These are phyloP conservation scores for Verticillium zaregamsianum DNA, from an alignment of 2,329 filamentous ascomycete genomes.

Conservation along the genomic window DNA sequence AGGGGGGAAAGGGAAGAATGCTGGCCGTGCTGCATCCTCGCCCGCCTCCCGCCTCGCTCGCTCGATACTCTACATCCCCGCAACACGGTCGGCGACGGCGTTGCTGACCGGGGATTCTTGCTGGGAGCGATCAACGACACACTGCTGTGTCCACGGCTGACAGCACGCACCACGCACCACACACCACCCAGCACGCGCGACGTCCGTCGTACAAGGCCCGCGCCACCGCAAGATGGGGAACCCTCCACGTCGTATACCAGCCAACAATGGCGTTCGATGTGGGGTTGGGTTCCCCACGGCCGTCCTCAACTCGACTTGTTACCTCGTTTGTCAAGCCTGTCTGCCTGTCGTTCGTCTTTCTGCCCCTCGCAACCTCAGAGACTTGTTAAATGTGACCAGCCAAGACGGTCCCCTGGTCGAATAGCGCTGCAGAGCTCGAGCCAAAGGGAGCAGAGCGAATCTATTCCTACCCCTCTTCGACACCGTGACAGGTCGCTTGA, in stretches of 20 bases:
- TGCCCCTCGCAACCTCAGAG: neutral
- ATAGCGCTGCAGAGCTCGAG: neutral
- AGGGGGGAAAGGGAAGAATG: neutral
- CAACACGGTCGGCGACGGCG: no score
- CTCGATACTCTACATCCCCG: neutral
- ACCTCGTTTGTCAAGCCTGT: neutral
- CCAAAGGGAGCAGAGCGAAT: neutral
- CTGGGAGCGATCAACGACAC: neutral
- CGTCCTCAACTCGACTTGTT: neutral
- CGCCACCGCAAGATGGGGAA: slow-evolving; percentile 13
- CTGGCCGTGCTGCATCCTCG: neutral
- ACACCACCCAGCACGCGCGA: neutral
- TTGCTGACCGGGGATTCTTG: neutral
- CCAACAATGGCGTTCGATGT: slow-evolving; percentile 9
- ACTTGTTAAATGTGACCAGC: slow-evolving; percentile 2
- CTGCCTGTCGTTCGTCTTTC: slow-evolving; percentile 2
- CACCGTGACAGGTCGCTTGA: neutral
- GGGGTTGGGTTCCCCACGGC: neutral
- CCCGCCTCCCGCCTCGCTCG: neutral
- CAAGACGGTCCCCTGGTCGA: neutral
- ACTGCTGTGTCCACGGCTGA: neutral
- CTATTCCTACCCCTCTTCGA: neutral
- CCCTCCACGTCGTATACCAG: slow-evolving; percentile 8
- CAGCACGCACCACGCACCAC: neutral
- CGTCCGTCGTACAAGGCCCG: neutral